Evolutionary conservation across 2,329 filamentous ascomycete species (phyloP), one percentile per base, ranked within the genome.

Genomic region (Colletotrichum filicis): DNA sequence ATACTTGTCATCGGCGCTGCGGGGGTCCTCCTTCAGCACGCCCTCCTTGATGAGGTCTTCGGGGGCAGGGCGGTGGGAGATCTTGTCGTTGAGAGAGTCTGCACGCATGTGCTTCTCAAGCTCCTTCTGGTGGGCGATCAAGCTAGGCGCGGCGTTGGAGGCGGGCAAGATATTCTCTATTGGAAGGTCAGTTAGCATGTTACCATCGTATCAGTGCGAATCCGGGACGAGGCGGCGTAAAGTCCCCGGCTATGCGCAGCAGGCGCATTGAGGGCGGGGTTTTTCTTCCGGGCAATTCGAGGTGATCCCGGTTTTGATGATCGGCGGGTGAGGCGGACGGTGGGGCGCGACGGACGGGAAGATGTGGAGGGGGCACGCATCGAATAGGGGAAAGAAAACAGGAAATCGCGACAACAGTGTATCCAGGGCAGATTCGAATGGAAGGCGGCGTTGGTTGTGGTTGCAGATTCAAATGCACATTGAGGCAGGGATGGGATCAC

Each of bases 51-150:
- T 87, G 75, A 98, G 86, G 63, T 93, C 88, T 76, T 95, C 94
- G 12, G 94, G 93, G 46, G 90, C 87, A 1, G 95, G 95, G 24
- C 95, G 89, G 78, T 92, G 89, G 79, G 93, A 90, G 75, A 98
- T 91, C 82, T 95, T 95, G 79, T 97, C 95, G 82, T 97, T 97
- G 74, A 98, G 88, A 68, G 89, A 93, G 82, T 98, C 94, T 73
- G 92, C 93, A 16, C 93, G 90, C 95, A 98, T 98, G 82, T 95
- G 92, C 81, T 92, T 95, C 83, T 95, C 91, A 55, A 98, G 91
- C 85, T 97, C 94, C 79, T 90, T 92, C 82, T 97, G 95, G 74
- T 95, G 91, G 68, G 92, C 94, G 80, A 93, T 92, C 66, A 98
- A 86, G 2, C 92, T 89, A 0, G 95, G 95, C 0, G 95, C 95